phyloP scores from a whole-genome alignment of 2,329 filamentous ascomycete species.

The Pseudogymnoascus sp. region DNA sequence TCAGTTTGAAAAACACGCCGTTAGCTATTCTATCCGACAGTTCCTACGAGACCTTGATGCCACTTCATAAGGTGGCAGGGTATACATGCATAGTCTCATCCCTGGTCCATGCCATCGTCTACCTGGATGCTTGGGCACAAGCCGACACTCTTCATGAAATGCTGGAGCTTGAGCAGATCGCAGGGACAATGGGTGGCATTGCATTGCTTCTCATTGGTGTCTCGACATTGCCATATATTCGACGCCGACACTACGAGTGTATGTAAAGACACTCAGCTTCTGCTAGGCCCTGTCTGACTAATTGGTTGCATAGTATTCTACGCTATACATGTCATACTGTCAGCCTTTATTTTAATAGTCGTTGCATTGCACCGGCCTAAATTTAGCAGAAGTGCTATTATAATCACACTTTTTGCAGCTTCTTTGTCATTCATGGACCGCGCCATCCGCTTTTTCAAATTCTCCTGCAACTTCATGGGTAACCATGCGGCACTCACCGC shows the following conservation, averaged over 20 bases:
- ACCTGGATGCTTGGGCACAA: conserved; percentile 29
- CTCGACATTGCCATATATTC: conserved; percentile 32
- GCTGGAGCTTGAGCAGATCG: conserved; percentile 33
- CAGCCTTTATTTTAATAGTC: conserved; percentile 39
- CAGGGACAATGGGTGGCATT: conserved; percentile 39
- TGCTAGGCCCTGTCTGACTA: background rate
- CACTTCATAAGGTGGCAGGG: conserved; percentile 46
- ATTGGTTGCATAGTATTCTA: conserved; percentile 35
- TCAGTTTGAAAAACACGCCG: conserved; percentile 51
- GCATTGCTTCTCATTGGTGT: conserved; percentile 38
- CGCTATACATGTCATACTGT: conserved; percentile 41
- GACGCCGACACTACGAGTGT: conserved; percentile 40
- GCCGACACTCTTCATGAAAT: conserved; percentile 26
- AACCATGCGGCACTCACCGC: conserved; percentile 45
- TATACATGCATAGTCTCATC: conserved; percentile 39
- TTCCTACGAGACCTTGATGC: conserved; percentile 51
- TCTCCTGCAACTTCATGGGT: conserved; percentile 26
- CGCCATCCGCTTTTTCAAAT: conserved; percentile 38
- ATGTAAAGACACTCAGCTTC: background rate
- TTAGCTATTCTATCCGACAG: conserved; percentile 43
- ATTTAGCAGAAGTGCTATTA: conserved; percentile 31
- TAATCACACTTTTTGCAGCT: conserved; percentile 35
- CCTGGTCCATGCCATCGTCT: conserved; percentile 38
- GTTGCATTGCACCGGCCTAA: conserved; percentile 45
- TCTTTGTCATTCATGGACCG: conserved; percentile 45